These are phyloP conservation scores for Sporothrix pseudoabietina DNA, from an alignment of 2,329 filamentous ascomycete species.

Conservation along the genomic window DNA sequence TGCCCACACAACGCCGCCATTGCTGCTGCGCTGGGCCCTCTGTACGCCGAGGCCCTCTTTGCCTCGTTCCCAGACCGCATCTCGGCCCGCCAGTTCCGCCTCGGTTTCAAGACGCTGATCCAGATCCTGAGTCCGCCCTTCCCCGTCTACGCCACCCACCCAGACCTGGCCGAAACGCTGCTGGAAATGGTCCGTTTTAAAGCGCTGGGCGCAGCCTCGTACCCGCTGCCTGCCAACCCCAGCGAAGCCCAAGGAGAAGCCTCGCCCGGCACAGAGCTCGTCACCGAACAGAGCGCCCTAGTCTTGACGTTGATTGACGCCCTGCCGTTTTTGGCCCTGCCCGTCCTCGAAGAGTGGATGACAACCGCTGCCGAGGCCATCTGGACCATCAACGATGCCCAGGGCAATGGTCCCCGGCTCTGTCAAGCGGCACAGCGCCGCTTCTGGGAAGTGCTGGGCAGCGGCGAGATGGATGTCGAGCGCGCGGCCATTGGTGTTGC, in stretches of 20 bases:
- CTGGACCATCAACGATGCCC: slow-evolving; percentile 57
- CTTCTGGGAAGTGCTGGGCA: slow-evolving; percentile 77
- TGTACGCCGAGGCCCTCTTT: slow-evolving; percentile 82
- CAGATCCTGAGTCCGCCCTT: slow-evolving; percentile 81
- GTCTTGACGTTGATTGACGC: slow-evolving; percentile 78
- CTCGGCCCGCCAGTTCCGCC: slow-evolving; percentile 80
- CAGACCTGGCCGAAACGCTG: slow-evolving; percentile 75
- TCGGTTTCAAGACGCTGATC: slow-evolving; percentile 84
- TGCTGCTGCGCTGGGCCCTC: slow-evolving; percentile 71
- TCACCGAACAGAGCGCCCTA: slow-evolving; percentile 80
- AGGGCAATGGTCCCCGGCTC: slow-evolving; percentile 55
- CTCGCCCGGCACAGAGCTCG: slow-evolving; percentile 37
- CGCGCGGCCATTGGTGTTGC: slow-evolving; percentile 74
- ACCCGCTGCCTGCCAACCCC: slow-evolving; percentile 39
- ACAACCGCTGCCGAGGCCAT: slow-evolving; percentile 69
- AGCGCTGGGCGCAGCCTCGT: slow-evolving; percentile 55
- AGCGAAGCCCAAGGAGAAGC: slow-evolving; percentile 26
- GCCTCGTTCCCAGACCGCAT: slow-evolving; percentile 76
- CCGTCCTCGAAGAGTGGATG: slow-evolving; percentile 78
- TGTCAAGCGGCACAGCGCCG: slow-evolving; percentile 66
- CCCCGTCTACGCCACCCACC: slow-evolving; percentile 69
- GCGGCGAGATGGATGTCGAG: slow-evolving; percentile 87
- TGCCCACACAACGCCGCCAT: slow-evolving; percentile 75
- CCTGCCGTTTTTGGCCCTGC: slow-evolving; percentile 70
- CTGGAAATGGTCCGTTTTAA: slow-evolving; percentile 76